Percentiles rank a stretch among this genome's conserved stretches.
phyloP scores from a whole-genome alignment of 179 eudicot species.

The Silene noctiflora region DNA sequence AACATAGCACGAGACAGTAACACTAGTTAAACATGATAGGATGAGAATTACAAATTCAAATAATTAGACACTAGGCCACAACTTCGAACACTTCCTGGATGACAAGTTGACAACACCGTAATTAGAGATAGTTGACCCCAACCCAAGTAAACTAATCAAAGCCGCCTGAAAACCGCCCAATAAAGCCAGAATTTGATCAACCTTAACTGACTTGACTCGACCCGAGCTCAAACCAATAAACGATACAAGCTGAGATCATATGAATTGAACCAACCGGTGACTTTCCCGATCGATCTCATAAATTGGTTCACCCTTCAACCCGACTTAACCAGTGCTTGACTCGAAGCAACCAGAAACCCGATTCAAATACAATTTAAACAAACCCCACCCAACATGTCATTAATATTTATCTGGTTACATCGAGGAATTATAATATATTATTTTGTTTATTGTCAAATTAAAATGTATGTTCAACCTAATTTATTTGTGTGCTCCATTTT shows the following conservation, averaged over 20 bases:
- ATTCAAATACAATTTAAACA: neutral
- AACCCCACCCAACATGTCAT: neutral
- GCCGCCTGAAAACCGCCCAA: neutral
- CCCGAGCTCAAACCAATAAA: neutral
- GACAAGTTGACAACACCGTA: neutral
- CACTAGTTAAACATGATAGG: neutral
- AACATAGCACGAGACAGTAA: neutral
- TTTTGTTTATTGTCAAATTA: neutral
- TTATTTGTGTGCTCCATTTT: neutral
- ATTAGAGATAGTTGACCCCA: neutral
- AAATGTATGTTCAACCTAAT: neutral
- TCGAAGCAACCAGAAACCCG: neutral
- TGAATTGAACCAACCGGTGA: no score
- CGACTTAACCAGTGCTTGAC: neutral
- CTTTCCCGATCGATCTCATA: no score
- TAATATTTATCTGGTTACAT: no score
- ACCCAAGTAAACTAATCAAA: neutral
- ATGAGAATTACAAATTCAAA: neutral
- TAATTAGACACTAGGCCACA: neutral
- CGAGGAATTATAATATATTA: neutral
- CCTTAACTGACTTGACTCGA: neutral
- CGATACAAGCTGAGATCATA: neutral
- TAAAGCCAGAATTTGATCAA: no score
- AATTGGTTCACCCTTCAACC: neutral
- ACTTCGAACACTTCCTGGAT: neutral